Conservation (phyloP, 768 basidiomycete genomes). For the Boletus reticulatus region DNA sequence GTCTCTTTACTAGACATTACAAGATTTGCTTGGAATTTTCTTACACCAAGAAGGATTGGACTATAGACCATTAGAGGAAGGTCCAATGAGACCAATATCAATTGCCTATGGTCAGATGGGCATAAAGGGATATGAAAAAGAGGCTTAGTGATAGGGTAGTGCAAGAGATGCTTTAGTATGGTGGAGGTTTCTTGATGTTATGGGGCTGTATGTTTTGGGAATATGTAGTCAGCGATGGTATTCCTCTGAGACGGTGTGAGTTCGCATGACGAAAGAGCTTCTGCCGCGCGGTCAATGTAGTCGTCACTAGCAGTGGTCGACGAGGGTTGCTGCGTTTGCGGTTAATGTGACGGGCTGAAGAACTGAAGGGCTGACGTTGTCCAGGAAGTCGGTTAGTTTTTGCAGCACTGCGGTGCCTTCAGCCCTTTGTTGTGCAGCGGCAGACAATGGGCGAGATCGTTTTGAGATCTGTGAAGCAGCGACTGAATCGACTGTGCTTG, state of each 20-base stretch:
- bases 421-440: neutral
- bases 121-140: too few relatives aligned
- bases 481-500: neutral
- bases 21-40: too few relatives aligned
- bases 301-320: neutral
- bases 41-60: too few relatives aligned
- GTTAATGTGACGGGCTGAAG: neutral
- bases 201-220: too few relatives aligned
- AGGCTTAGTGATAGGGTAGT: too few relatives aligned
- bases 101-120: too few relatives aligned
- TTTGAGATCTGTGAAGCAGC: neutral
- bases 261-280: neutral
- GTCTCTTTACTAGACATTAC: too few relatives aligned
- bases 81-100: too few relatives aligned
- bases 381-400: neutral
- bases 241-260: neutral
- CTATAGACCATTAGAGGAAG: too few relatives aligned
- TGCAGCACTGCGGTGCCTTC: neutral
- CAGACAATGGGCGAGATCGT: neutral
- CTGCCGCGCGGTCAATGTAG: neutral
- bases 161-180: too few relatives aligned
- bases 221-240: neutral
- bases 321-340: too few relatives aligned
- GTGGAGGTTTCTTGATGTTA: too few relatives aligned
- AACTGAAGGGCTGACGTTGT: neutral